Conservation (phyloP, 306 rosid genomes). For the Dicorynia guianensis region DNA sequence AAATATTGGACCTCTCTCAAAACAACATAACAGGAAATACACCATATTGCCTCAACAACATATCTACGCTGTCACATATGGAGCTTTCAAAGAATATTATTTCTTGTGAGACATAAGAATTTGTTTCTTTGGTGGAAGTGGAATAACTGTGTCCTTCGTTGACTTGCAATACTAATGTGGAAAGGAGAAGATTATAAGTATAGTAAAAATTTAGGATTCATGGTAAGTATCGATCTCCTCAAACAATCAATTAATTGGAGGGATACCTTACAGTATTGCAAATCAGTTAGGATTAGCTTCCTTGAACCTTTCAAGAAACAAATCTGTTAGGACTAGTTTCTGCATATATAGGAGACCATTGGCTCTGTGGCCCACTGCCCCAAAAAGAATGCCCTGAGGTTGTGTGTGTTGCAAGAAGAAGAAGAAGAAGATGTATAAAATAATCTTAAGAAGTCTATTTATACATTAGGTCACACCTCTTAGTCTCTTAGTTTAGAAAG, state of each 20-base stretch:
- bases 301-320: conserved; percentile 49
- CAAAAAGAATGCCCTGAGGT: no score
- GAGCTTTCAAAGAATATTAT: neutral
- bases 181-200: conserved; percentile 45
- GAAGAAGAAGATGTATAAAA: no score
- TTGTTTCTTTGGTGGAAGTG: no score
- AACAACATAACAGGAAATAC: conserved; percentile 39
- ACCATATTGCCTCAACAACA: conserved; percentile 38
- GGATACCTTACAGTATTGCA: conserved; percentile 39
- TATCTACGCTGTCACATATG: neutral
- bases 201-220: conserved; percentile 34
- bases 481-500: no score
- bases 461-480: no score
- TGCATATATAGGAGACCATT: conserved; percentile 16
- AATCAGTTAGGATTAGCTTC: conserved; percentile 28
- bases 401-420: no score
- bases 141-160: no score
- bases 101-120: no score
- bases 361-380: conserved; percentile 50
- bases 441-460: no score
- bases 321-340: conserved; percentile 37
- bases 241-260: conserved; percentile 38
- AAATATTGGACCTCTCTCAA: conserved; percentile 42
- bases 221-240: conserved; percentile 48
- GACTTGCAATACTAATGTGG: no score